Evolutionary conservation across 139 green algal genomes (phyloP), one percentile per base, ranked within the genome.

Genomic region (Chlamydomonas applanata): DNA sequence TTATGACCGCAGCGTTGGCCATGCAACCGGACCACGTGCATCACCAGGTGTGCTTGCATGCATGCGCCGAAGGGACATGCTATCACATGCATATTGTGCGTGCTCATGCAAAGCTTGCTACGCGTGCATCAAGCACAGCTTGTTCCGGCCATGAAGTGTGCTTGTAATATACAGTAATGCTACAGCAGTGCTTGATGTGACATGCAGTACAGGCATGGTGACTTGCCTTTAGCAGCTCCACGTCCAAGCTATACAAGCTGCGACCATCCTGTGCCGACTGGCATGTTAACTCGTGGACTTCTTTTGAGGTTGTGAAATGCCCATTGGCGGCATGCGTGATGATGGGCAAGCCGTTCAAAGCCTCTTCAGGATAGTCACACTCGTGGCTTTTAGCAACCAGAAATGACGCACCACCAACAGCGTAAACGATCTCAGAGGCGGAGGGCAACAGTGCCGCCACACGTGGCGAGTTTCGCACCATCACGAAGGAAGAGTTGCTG

Each of bases 391-490:
- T 49, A 19, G 45, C 75, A 11, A 65, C 54, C 4, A 86, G 72
- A n/a, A 82, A 46, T 19, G 81, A 36, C 2, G 67, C n/a, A 17
- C 69, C 85, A 2, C 85, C 85, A 3, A 89, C 69, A 0, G 70
- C 52, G n/a, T 32, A 62, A 1, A 94, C 52, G 13, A 94, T 81
- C 46, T 96, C 91, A 0, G 91, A 93, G 0, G 91, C 91, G 16
- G 65, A 85, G 20, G 91, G 91, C 2, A 96, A 77, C 63, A 96
- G 71, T 4, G 82, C 90, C 1, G 91, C 85, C 0, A 94, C 87
- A 9, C 81, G 78, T 19, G 30, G 49, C 29, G 11, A n/a, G n/a
- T n/a, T n/a, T n/a, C n/a, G n/a, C n/a, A n/a, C n/a, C n/a, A n/a
- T n/a, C n/a, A n/a, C n/a, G n/a, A n/a, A n/a, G n/a, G n/a, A n/a